Evolutionary conservation across 2,329 filamentous ascomycete species (phyloP).

Genomic region (Anisogramma anomala): DNA sequence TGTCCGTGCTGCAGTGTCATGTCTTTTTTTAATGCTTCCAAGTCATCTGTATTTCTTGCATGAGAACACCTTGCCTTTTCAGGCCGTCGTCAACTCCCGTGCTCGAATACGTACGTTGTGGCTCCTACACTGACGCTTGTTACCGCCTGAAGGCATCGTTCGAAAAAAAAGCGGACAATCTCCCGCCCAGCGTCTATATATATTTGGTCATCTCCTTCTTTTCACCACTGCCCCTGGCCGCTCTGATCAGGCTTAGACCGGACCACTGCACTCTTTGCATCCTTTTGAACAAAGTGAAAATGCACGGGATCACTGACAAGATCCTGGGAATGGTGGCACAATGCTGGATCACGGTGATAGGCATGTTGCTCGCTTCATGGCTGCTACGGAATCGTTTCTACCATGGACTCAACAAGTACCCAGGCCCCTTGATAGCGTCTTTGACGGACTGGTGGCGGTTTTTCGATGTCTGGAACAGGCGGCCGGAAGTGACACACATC

Average conservation of each 20-base stretch:
- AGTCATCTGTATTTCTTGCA: too few species aligned
- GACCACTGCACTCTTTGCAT: too few species aligned
- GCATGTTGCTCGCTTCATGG: slow-evolving; percentile 27
- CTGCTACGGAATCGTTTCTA: slow-evolving; percentile 38
- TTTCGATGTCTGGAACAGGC: slow-evolving; percentile 51
- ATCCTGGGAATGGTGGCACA: slow-evolving; percentile 26
- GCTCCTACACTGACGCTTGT: too few species aligned
- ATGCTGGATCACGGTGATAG: slow-evolving; percentile 32
- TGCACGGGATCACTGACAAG: slow-evolving; percentile 22
- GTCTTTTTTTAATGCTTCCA: too few species aligned
- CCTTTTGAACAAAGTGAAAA: not conserved
- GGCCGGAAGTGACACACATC: slow-evolving; percentile 57
- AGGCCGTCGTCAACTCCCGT: too few species aligned
- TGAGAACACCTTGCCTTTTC: too few species aligned
- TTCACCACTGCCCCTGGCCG: not conserved
- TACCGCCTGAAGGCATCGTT: too few species aligned
- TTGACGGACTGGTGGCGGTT: slow-evolving; percentile 66
- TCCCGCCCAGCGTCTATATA: too few species aligned
- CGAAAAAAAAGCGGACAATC: too few species aligned
- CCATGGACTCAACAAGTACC: slow-evolving; percentile 56
- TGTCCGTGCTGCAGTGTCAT: too few species aligned
- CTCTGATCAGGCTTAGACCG: too few species aligned
- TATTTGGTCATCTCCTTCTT: not conserved
- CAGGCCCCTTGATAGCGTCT: slow-evolving; percentile 58
- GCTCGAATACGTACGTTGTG: too few species aligned